Conservation (phyloP, 2,329 filamentous ascomycete genomes). For the Paracoccidioides lutzii region DNA sequence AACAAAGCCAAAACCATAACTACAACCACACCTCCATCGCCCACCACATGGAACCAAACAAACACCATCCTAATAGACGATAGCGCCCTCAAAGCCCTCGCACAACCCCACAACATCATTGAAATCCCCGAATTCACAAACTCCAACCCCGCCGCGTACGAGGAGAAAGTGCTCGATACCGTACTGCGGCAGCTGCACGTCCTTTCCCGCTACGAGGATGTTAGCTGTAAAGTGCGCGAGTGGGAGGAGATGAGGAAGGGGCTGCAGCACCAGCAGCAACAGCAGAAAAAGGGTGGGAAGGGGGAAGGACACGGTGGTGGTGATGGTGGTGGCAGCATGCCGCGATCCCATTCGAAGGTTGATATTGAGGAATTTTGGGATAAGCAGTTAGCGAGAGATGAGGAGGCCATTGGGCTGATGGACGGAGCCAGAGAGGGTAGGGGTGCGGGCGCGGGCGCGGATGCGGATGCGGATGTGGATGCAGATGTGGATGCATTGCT, state of each 20-base stretch:
- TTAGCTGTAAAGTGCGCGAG: constrained; percentile 29
- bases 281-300: neutral
- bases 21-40: neutral
- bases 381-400: neutral
- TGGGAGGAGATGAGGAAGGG: constrained; percentile 19
- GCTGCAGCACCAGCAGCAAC: neutral
- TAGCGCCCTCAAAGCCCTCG: constrained; percentile 62
- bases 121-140: constrained; percentile 62
- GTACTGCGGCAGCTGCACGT: constrained; percentile 42
- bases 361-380: constrained; percentile 3
- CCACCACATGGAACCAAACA: constrained; percentile 53
- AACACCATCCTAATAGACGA: constrained; percentile 91
- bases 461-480: neutral
- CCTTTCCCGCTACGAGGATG: constrained; percentile 37
- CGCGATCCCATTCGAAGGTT: neutral
- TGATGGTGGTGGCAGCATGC: neutral
- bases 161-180: constrained; percentile 35
- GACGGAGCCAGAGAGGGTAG: neutral
- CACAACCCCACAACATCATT: constrained; percentile 73
- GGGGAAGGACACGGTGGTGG: neutral
- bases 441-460: neutral
- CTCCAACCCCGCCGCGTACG: constrained; percentile 26
- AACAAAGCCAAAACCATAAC: neutral
- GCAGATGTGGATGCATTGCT: neutral
- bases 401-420: constrained; percentile 1